phyloP scores from a whole-genome alignment of 1,284 basidiomycete genomes.

The Thecaphora thlaspeos region DNA sequence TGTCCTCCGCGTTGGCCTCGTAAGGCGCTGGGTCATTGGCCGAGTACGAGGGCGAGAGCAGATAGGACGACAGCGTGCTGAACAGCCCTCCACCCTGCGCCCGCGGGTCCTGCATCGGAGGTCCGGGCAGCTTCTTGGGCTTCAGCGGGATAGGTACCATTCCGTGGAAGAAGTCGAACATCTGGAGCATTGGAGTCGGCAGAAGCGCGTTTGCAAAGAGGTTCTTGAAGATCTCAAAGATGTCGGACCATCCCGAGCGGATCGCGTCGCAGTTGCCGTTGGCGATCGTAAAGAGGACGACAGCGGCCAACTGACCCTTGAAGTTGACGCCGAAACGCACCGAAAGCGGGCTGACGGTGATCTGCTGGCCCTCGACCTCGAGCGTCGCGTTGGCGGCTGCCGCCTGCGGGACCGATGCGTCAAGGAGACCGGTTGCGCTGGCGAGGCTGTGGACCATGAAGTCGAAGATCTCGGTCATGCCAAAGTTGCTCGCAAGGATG shows the following conservation, averaged over 20 bases:
- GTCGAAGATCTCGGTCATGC: conserved; percentile 92
- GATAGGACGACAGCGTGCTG: conserved; percentile 90
- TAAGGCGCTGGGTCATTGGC: conserved; percentile 68
- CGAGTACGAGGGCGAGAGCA: conserved; percentile 90
- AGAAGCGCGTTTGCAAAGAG: conserved; percentile 90
- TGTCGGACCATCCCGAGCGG: conserved; percentile 82
- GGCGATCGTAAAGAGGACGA: conserved; percentile 95
- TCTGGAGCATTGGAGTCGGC: conserved; percentile 76
- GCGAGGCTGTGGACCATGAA: conserved; percentile 83
- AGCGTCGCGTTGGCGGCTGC: conserved; percentile 84
- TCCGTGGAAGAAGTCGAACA: conserved; percentile 76
- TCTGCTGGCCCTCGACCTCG: conserved; percentile 83
- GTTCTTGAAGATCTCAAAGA: conserved; percentile 98
- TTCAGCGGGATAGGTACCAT: conserved; percentile 37
- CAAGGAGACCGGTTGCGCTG: conserved; percentile 42
- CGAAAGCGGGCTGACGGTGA: conserved; percentile 88
- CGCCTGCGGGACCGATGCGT: conserved; percentile 37
- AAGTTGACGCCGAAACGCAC: conserved; percentile 93
- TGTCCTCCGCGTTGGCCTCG: conserved; percentile 72
- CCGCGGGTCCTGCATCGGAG: conserved; percentile 76
- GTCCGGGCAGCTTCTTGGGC: conserved; percentile 67
- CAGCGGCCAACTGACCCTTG: conserved; percentile 92
- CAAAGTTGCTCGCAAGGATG: conserved; percentile 82
- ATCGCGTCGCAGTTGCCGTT: conserved; percentile 95
- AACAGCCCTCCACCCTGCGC: conserved; percentile 82